These are phyloP conservation scores for Rhododendron henanense DNA, from an alignment of 148 eudicot species.

Conservation along the genomic window DNA sequence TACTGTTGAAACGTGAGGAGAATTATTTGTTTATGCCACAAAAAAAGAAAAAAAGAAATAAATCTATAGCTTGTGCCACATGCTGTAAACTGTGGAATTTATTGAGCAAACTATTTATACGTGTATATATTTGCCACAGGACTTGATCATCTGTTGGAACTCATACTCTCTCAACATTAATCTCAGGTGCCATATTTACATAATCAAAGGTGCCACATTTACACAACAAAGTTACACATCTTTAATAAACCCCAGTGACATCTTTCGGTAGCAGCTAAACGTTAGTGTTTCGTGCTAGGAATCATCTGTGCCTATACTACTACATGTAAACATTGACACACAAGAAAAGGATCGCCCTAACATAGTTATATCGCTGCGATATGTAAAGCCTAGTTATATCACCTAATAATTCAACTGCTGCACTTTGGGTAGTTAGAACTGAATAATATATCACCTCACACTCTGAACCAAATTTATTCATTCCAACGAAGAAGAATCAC, in stretches of 20 bases:
- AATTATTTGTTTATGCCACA: not conserved
- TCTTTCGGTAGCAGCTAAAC: not conserved
- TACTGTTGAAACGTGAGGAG: not conserved
- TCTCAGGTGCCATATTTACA: not conserved
- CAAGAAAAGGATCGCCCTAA: not conserved
- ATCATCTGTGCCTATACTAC: not conserved
- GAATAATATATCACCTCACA: not conserved
- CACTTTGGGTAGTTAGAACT: not conserved
- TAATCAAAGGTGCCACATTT: not conserved
- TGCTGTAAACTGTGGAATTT: not conserved
- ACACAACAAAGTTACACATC: too few species aligned
- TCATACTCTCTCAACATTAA: not conserved
- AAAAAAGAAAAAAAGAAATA: not conserved
- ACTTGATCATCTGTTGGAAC: not conserved
- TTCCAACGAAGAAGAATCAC: slow-evolving; percentile 27
- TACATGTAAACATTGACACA: not conserved
- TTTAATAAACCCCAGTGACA: not conserved
- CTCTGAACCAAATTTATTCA: not conserved
- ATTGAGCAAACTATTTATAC: not conserved
- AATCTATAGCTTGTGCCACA: not conserved
- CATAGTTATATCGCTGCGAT: not conserved
- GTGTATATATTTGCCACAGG: not conserved
- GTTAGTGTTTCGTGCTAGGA: not conserved
- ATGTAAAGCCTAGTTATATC: not conserved
- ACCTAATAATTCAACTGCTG: slow-evolving; percentile 1